Evolutionary conservation across 148 eudicot species (phyloP), one percentile per base, ranked within the genome.

Genomic region (Limonium bicolor): DNA sequence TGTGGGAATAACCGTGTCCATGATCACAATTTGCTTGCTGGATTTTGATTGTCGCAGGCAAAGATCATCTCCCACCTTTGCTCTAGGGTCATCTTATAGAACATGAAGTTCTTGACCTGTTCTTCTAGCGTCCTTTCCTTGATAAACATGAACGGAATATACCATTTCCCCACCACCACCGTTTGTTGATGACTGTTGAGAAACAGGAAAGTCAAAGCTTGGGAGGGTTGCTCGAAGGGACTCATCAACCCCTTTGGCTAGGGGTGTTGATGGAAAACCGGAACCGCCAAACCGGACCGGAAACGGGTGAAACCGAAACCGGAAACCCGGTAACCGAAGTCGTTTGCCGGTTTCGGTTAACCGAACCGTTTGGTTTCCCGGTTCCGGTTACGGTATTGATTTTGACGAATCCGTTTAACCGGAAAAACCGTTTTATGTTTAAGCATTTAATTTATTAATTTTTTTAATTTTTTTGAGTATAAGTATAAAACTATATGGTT

Each of bases 81-180:
- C 61, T 80, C 76, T 1, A 86, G 74, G 7, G 72, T 72, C 74
- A 81, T 67, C 50, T 68, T 74, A 16, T 75, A 81, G 20, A 61
- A 81, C 47, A 62, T 10, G 0, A 86, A 69, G 1, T 14, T 28
- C 36, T 72, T 64, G 29, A 75, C 37, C 28, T 62, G 84, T 12
- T 70, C 65, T 21, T 46, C 64, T 31, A 58, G 49, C 2, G 53
- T 50, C 12, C 66, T 72, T 11, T 87, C 86, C 43, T 54, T 69
- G 23, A 86, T 55, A 31, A 86, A 78, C 67, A 81, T 61, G 50
- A 82, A 82, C 12, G 96, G 94, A 13, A 70, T 58, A 35, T 68
- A 75, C 96, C 96, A 78, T 35, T 73, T 86, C 6, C 88, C 96
- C 12, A 86, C 75, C 6, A 66, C 60, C 22, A 58, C 23, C 0